phyloP scores from a whole-genome alignment of 2,329 filamentous ascomycete genomes.

The Gnomoniopsis sp. region DNA sequence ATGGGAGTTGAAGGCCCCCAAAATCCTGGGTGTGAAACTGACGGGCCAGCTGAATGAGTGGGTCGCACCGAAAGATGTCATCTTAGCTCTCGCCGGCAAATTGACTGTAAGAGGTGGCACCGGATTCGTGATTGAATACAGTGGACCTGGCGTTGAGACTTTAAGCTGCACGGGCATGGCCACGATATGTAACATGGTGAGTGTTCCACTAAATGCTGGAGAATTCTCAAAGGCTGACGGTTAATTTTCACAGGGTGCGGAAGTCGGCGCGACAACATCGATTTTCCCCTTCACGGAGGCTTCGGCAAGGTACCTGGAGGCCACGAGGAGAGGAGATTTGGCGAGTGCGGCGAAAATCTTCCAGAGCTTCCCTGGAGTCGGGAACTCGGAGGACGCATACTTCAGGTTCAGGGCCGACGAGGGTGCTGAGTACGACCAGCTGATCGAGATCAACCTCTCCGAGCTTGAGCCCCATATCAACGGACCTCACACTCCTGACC shows the following conservation, averaged over 20 bases:
- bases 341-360: conserved; percentile 63
- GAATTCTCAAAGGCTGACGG: not conserved
- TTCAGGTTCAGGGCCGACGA: conserved; percentile 74
- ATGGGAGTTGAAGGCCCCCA: conserved; percentile 96
- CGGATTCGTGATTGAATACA: conserved; percentile 92
- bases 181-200: conserved; percentile 80
- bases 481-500: conserved; percentile 92
- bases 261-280: conserved; percentile 93
- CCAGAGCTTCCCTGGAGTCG: conserved; percentile 48
- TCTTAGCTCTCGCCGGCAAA: conserved; percentile 81
- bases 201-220: not conserved
- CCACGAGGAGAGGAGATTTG: conserved; percentile 74
- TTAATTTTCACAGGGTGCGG: conserved; percentile 38
- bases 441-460: conserved; percentile 87
- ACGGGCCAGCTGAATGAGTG: conserved; percentile 83
- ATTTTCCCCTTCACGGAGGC: conserved; percentile 88
- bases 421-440: conserved; percentile 81
- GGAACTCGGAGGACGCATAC: conserved; percentile 43
- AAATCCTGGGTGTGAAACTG: conserved; percentile 80
- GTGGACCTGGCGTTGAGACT: conserved; percentile 83
- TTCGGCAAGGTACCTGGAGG: conserved; percentile 79
- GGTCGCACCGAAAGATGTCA: conserved; percentile 94
- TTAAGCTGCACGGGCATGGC: conserved; percentile 92
- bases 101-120: conserved; percentile 93
- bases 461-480: conserved; percentile 94